Conservation (phyloP, 345 rosid genomes). For the Trapa bicornis region DNA sequence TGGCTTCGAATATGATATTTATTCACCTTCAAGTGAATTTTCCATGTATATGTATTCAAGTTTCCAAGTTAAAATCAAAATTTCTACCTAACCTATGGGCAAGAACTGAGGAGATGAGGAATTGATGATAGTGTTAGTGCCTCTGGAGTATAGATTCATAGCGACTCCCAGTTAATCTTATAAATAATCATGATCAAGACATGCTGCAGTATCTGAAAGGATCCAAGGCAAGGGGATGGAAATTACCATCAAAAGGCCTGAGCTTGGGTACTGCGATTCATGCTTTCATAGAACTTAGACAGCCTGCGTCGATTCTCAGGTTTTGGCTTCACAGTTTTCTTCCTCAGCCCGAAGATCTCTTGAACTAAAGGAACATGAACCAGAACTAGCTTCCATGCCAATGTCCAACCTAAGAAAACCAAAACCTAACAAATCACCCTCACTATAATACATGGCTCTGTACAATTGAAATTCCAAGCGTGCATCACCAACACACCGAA, state of each 20-base stretch:
- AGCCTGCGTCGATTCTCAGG: constrained; percentile 34
- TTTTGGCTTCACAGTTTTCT: constrained; percentile 42
- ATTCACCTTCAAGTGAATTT: neutral
- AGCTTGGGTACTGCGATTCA: constrained; percentile 14
- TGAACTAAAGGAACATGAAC: constrained; percentile 78
- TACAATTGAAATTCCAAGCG: neutral
- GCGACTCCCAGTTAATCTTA: neutral
- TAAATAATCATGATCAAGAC: neutral
- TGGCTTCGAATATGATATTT: neutral
- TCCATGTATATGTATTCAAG: neutral
- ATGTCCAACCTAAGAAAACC: constrained; percentile 48
- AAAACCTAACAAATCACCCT: neutral
- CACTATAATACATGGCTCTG: neutral
- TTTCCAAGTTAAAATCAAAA: neutral
- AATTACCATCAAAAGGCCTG: constrained; percentile 9
- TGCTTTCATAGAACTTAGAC: constrained; percentile 38
- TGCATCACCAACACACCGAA: neutral
- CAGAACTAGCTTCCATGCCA: constrained; percentile 85
- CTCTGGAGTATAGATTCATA: neutral
- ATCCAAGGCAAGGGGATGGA: neutral
- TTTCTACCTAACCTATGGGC: neutral
- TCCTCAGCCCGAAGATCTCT: constrained; percentile 66
- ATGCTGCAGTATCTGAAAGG: neutral
- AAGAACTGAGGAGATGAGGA: neutral
- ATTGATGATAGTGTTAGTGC: neutral